Base-by-base conservation (phyloP, 176 grass and related monocot species). In the Bothriochloa decipiens region DNA sequence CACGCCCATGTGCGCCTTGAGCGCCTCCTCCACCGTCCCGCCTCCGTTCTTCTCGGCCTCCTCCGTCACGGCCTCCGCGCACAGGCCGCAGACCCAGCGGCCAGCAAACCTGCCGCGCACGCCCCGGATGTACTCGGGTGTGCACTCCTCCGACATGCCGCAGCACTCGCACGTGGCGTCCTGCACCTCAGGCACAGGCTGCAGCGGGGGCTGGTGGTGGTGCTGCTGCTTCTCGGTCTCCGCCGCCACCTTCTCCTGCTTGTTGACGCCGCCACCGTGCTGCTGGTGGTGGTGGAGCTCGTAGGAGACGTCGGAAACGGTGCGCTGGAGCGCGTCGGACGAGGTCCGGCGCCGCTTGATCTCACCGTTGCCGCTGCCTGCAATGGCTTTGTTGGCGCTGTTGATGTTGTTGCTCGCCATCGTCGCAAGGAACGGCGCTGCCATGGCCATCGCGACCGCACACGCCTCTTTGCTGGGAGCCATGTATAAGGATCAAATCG, bases 141-240 rank as follows among this genome's bases (percentile, higher is more conserved):
- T 97, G 86, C 92, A 97, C 86, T 97, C 95, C 90, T 97, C 82
- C 62, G 90, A 92, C 95, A 97, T 92, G 77, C 95, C 90, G 42
- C 95, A 97, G 84, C 92, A 97, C 85, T 94, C 93, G 87, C 95
- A 97, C 88, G 74, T 89, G 47, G 87, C 95, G 60, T 92, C 87
- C 81, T 92, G 75, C 73, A 97, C 95, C 88, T 91, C 90, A 3
- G 84, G 82, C 28, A 86, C 79, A 3, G 50, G 11, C 2, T 69
- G 86, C 64, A 89, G 90, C n/a, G 4, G 70, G 33, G n/a, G 66
- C 65, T 65, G 26, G 1, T 23, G 18, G 0, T 25, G 29, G 2
- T 32, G 29, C 29, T 32, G 29, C 29, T 65, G 26, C 2, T 23
- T 18, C 0, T 25, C 74, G 4, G 37, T 70, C 10, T 25, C 77